These are phyloP conservation scores for Calonectria crousiana DNA, from an alignment of 2,329 filamentous ascomycete species.

Conservation along the genomic window DNA sequence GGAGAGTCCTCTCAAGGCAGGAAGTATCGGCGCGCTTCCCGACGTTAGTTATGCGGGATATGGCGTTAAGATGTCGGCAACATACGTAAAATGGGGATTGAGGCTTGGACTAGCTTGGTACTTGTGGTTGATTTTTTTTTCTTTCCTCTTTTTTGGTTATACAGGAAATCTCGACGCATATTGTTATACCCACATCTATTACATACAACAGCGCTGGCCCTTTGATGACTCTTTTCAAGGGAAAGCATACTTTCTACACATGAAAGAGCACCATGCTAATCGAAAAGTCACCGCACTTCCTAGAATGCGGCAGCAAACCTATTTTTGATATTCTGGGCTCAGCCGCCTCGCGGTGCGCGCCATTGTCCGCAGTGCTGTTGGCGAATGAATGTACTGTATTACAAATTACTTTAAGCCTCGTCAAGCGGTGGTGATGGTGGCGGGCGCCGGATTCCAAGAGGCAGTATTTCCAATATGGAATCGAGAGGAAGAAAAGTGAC, in stretches of 20 bases:
- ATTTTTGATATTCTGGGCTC: neutral
- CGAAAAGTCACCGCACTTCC: too few relatives aligned
- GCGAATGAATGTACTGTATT: neutral
- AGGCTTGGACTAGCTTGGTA: neutral
- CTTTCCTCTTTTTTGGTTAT: neutral
- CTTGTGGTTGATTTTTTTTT: neutral
- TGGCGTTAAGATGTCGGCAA: constrained; percentile 32
- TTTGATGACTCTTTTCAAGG: constrained; percentile 2
- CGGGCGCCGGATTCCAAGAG: neutral
- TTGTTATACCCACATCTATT: constrained; percentile 34
- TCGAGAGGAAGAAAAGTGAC: neutral
- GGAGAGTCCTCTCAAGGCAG: constrained; percentile 37
- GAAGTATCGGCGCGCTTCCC: constrained; percentile 36
- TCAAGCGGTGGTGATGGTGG: neutral
- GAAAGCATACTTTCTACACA: constrained; percentile 18
- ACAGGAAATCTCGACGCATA: constrained; percentile 5
- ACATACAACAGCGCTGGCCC: neutral
- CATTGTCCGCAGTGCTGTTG: neutral
- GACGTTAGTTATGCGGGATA: constrained; percentile 25
- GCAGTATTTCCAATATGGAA: neutral
- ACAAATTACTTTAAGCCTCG: neutral
- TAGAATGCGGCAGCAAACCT: neutral
- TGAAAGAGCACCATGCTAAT: neutral
- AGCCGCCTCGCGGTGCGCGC: neutral
- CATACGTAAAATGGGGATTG: constrained; percentile 29